Conservation (phyloP, 768 basidiomycete genomes). For the Cystofilobasidium capitatum region DNA sequence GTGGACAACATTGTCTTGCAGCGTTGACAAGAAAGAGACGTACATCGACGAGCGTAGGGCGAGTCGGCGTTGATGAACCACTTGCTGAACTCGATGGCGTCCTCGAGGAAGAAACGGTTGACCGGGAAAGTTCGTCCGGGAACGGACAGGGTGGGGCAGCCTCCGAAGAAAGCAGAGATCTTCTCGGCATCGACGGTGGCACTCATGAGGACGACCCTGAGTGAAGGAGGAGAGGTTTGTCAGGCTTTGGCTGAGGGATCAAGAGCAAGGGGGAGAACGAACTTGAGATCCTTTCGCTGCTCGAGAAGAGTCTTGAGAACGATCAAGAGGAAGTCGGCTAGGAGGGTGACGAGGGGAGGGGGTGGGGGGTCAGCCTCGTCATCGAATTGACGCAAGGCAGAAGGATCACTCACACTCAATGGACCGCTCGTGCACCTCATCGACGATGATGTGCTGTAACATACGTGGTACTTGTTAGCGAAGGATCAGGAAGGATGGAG, state of each 20-base stretch:
- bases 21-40: neutral
- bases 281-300: constrained; percentile 77
- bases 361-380: neutral
- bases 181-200: constrained; percentile 72
- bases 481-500: neutral
- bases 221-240: constrained; percentile 12
- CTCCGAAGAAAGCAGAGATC: constrained; percentile 78
- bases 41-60: constrained; percentile 48
- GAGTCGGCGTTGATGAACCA: constrained; percentile 75
- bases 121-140: constrained; percentile 95
- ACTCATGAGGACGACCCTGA: constrained; percentile 87
- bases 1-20: too few species aligned
- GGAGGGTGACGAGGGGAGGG: neutral
- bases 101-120: constrained; percentile 72
- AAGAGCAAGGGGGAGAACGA: constrained; percentile 28
- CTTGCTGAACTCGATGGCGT: constrained; percentile 47
- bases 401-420: constrained; percentile 54
- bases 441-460: constrained; percentile 81
- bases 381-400: neutral
- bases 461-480: neutral
- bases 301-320: constrained; percentile 74
- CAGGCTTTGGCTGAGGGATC: too few species aligned
- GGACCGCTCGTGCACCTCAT: constrained; percentile 93
- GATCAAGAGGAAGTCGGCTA: constrained; percentile 80
- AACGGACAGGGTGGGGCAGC: constrained; percentile 67